phyloP scores from a whole-genome alignment of 345 rosid genomes.

The Mercurialis annua region DNA sequence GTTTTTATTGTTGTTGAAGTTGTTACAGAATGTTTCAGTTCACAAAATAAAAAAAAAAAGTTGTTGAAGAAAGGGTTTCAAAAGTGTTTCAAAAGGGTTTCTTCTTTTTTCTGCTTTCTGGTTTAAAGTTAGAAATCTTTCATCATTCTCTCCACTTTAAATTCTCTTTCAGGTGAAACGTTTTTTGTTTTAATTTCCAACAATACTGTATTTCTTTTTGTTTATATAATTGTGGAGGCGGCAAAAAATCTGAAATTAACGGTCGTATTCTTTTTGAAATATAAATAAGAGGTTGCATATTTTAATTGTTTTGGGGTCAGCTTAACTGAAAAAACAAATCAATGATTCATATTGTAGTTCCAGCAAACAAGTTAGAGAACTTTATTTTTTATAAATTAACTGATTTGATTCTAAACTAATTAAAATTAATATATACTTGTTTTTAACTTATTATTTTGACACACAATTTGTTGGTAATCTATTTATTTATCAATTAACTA shows the following conservation, averaged over 20 bases:
- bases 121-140: background rate
- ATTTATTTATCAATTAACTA: background rate
- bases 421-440: background rate
- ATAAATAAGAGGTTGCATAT: background rate
- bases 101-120: slow-evolving; percentile 1
- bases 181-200: background rate
- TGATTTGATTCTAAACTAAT: too few relatives aligned
- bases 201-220: background rate
- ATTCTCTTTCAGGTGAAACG: background rate
- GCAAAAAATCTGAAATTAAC: slow-evolving; percentile 11
- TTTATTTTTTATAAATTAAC: too few relatives aligned
- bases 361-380: too few relatives aligned
- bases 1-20: too few relatives aligned
- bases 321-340: too few relatives aligned
- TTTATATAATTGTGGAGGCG: background rate
- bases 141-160: background rate
- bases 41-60: too few relatives aligned
- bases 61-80: too few relatives aligned
- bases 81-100: background rate
- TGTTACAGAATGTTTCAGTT: too few relatives aligned
- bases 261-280: background rate
- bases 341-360: too few relatives aligned
- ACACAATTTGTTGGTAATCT: background rate
- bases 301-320: too few relatives aligned
- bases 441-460: slow-evolving; percentile 1